These are phyloP conservation scores for Pichia ethanolica DNA, from an alignment of 805 yeast species.

Conservation along the genomic window DNA sequence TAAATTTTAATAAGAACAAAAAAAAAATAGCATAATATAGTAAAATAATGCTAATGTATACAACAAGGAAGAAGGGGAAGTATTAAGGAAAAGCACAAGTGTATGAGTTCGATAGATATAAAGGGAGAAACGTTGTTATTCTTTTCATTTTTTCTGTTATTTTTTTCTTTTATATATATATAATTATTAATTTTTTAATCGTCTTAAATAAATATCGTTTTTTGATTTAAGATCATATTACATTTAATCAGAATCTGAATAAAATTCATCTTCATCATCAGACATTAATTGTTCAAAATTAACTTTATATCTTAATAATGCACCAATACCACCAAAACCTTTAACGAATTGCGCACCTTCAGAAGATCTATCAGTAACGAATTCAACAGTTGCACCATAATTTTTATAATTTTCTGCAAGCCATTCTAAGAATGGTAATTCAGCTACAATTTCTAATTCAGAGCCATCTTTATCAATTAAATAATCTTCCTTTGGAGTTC, in stretches of 20 bases:
- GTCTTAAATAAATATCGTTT: neutral
- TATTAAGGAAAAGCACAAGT: too few species aligned
- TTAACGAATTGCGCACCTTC: conserved; percentile 98
- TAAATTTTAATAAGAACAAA: too few species aligned
- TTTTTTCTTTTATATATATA: too few species aligned
- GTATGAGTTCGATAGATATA: too few species aligned
- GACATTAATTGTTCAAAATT: conserved; percentile 93
- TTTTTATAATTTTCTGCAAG: conserved; percentile 91
- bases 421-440: conserved; percentile 90
- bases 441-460: conserved; percentile 85
- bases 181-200: too few species aligned
- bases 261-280: conserved; percentile 81
- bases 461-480: conserved; percentile 76
- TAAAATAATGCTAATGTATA: too few species aligned
- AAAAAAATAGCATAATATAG: too few species aligned
- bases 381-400: conserved; percentile 93
- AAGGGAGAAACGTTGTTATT: too few species aligned
- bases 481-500: conserved; percentile 65
- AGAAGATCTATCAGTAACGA: conserved; percentile 91
- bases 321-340: conserved; percentile 99
- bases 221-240: too few species aligned
- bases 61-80: too few species aligned
- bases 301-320: conserved; percentile 89
- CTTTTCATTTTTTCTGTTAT: too few species aligned
- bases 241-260: conserved; percentile 35